Evolutionary conservation across 2,329 filamentous ascomycete species (phyloP).

Genomic region (Eutypella sp.): DNA sequence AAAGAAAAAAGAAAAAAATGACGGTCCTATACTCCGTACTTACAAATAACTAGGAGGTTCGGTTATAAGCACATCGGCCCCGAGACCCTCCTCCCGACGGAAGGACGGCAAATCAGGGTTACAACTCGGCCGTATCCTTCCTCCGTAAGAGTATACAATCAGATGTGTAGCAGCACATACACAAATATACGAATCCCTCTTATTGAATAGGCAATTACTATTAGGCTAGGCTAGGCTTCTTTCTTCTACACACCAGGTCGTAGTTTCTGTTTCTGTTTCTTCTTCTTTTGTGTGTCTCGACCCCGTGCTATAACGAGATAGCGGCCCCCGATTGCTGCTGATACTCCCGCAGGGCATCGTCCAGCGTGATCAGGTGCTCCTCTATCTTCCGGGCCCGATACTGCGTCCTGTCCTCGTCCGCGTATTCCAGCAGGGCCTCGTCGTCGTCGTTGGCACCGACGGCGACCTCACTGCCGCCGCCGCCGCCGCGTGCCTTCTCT

Average conservation of each 20-base stretch:
- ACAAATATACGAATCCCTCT: no score
- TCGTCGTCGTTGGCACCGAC: constrained; percentile 26
- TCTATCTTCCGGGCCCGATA: constrained; percentile 24
- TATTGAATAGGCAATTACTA: no score
- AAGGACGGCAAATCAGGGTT: no score
- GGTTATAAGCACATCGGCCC: constrained; percentile 20
- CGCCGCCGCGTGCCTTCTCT: constrained; percentile 13
- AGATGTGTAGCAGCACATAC: no score
- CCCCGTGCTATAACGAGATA: constrained; percentile 4
- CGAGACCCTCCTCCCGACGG: constrained; percentile 17
- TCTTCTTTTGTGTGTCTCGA: no score
- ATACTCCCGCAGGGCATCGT: constrained; percentile 20
- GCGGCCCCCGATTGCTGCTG: constrained; percentile 12
- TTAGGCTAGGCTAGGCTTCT: no score
- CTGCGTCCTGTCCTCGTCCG: constrained; percentile 16
- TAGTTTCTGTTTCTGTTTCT: no score
- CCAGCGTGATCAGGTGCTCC: constrained; percentile 21
- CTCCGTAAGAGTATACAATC: neutral
- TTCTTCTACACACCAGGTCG: no score
- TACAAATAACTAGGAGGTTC: constrained; percentile 12
- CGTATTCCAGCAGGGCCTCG: constrained; percentile 19
- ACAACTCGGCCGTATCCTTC: neutral
- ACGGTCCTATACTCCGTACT: no score
- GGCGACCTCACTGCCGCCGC: no score
- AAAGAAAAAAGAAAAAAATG: no score